Conservation (phyloP, 345 rosid genomes). For the Cochlearia excelsa region DNA sequence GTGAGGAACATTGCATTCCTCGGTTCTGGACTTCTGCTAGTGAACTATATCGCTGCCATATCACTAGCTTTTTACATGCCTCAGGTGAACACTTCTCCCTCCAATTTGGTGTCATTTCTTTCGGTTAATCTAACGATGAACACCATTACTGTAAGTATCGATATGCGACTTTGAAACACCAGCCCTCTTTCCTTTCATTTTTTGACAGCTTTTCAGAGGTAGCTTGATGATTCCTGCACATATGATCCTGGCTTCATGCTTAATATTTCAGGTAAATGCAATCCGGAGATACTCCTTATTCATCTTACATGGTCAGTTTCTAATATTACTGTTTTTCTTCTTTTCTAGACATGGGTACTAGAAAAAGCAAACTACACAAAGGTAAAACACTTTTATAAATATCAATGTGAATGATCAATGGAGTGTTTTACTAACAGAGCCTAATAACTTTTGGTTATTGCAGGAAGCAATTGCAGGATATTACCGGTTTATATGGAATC, state of each 20-base stretch:
- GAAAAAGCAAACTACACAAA: slow-evolving; percentile 76
- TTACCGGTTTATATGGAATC: slow-evolving; percentile 92
- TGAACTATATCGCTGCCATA: slow-evolving; percentile 73
- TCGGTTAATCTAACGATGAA: background rate
- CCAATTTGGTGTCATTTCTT: slow-evolving; percentile 19
- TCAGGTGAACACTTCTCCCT: slow-evolving; percentile 52
- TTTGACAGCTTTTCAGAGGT: slow-evolving; percentile 72
- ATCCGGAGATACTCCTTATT: slow-evolving; percentile 4
- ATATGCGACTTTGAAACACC: slow-evolving; percentile 13
- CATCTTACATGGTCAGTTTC: background rate
- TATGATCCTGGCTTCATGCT: slow-evolving; percentile 57
- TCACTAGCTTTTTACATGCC: slow-evolving; percentile 82
- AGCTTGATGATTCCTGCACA: slow-evolving; percentile 77
- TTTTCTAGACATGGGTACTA: slow-evolving; percentile 64
- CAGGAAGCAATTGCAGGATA: slow-evolving; percentile 80
- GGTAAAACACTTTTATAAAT: slow-evolving; percentile 43
- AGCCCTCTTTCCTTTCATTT: slow-evolving; percentile 2
- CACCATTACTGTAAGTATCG: background rate
- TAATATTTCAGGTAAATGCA: slow-evolving; percentile 73
- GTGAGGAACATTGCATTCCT: slow-evolving; percentile 91
- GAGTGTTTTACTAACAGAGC: slow-evolving; percentile 17
- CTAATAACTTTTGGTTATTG: slow-evolving; percentile 29
- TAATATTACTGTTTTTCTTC: slow-evolving; percentile 12
- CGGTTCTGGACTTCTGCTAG: slow-evolving; percentile 77
- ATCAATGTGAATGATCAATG: slow-evolving; percentile 1